Percentiles rank a stretch among this genome's conserved stretches.
Conservation (phyloP, 331 rosid species). For the Ulmus americana region DNA sequence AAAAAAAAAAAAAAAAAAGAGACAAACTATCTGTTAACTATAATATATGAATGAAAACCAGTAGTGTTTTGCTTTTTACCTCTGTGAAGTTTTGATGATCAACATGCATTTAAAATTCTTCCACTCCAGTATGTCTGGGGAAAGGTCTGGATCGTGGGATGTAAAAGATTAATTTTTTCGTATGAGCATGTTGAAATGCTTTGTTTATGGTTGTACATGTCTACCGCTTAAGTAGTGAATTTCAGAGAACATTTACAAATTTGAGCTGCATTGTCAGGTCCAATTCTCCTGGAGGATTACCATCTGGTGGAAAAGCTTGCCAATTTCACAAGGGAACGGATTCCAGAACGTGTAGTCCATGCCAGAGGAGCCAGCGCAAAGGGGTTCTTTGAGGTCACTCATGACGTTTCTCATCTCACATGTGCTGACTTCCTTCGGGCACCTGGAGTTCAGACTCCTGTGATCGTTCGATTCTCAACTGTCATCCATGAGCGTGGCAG, state of each 20-base stretch:
- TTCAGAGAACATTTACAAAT: too few species aligned
- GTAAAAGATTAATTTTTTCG: too few species aligned
- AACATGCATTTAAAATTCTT: neutral
- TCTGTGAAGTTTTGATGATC: neutral
- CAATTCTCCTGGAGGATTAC: constrained; percentile 83
- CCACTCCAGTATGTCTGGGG: neutral
- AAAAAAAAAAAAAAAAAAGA: neutral
- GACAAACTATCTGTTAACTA: neutral
- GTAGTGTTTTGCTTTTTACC: neutral
- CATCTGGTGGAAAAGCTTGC: constrained; percentile 86
- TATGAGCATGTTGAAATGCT: neutral
- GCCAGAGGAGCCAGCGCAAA: constrained; percentile 97
- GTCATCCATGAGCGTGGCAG: constrained; percentile 96
- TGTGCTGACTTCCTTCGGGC: constrained; percentile 92
- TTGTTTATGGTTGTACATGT: neutral
- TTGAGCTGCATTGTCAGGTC: constrained; percentile 41
- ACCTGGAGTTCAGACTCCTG: constrained; percentile 92
- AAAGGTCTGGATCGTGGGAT: neutral
- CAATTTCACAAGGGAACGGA: constrained; percentile 66
- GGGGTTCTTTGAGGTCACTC: constrained; percentile 95
- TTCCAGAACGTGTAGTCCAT: constrained; percentile 95
- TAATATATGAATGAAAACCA: neutral
- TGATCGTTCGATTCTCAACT: constrained; percentile 88
- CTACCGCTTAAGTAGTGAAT: neutral
- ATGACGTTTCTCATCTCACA: constrained; percentile 69